These are phyloP conservation scores for Cornus suecica DNA, from an alignment of 148 eudicot genomes.

Conservation along the genomic window DNA sequence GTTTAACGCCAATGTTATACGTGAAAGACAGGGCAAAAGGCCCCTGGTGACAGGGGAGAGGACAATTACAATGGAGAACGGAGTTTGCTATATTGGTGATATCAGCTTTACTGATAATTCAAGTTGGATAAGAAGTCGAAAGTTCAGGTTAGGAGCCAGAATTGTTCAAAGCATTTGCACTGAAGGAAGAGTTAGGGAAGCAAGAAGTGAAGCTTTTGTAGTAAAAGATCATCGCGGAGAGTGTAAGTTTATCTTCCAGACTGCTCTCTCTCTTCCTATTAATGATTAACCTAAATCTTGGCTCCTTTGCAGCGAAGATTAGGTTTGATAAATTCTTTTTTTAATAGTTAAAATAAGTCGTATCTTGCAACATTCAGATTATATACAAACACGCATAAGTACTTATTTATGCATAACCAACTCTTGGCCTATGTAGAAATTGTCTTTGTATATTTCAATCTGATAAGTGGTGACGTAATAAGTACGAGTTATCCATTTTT, in stretches of 20 bases:
- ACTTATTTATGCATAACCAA: no score
- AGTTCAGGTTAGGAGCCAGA: slow-evolving; percentile 65
- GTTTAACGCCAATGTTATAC: slow-evolving; percentile 33
- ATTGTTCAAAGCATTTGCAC: slow-evolving; percentile 23
- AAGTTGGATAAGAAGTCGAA: slow-evolving; percentile 78
- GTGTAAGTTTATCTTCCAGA: slow-evolving; percentile 42
- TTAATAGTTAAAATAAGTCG: background rate
- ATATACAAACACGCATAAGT: background rate
- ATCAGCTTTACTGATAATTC: slow-evolving; percentile 74
- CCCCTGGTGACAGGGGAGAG: slow-evolving; percentile 64
- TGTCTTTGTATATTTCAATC: background rate
- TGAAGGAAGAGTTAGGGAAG: slow-evolving; percentile 57
- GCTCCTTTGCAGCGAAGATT: background rate
- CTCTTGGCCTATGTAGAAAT: background rate
- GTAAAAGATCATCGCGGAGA: slow-evolving; percentile 93
- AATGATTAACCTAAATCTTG: background rate
- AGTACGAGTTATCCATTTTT: background rate
- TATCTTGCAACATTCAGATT: background rate
- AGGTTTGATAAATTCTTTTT: background rate
- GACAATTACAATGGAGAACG: slow-evolving; percentile 33
- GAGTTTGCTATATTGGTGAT: slow-evolving; percentile 53
- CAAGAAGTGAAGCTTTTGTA: slow-evolving; percentile 61
- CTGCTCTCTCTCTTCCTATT: slow-evolving; percentile 1
- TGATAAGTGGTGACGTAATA: background rate
- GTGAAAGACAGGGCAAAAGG: slow-evolving; percentile 72